phyloP scores from a whole-genome alignment of 306 rosid species.

The Abrus pulchellus region DNA sequence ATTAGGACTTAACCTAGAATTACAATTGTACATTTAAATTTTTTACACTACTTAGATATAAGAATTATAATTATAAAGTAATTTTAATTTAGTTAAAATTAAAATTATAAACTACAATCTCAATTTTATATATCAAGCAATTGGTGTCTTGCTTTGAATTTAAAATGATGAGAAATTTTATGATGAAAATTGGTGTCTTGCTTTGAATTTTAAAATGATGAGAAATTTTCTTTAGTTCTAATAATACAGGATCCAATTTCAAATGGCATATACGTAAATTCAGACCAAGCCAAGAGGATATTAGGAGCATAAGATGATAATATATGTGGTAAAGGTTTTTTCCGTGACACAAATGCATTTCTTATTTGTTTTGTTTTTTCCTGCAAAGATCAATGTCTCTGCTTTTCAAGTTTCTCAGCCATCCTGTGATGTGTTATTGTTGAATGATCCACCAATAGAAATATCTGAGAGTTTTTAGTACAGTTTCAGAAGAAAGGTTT shows the following conservation, averaged over 20 bases:
- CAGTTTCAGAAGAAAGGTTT: slow-evolving; percentile 36
- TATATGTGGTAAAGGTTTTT: slow-evolving; percentile 66
- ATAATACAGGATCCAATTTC: neutral
- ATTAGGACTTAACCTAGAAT: too few species aligned
- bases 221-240: neutral
- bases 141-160: too few species aligned
- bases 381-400: slow-evolving; percentile 32
- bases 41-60: too few species aligned
- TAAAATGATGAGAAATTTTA: too few species aligned
- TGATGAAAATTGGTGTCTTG: too few species aligned
- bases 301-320: slow-evolving; percentile 27
- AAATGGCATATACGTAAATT: slow-evolving; percentile 45
- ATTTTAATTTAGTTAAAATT: too few species aligned
- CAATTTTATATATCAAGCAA: too few species aligned
- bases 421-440: slow-evolving; percentile 29
- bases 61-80: too few species aligned
- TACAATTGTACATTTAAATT: too few species aligned
- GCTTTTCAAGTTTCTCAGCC: slow-evolving; percentile 38
- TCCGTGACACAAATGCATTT: slow-evolving; percentile 50
- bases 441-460: slow-evolving; percentile 46
- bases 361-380: slow-evolving; percentile 20
- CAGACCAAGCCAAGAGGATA: slow-evolving; percentile 7
- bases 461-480: slow-evolving; percentile 27
- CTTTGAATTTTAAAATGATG: too few species aligned
- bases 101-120: too few species aligned